A percentile compares a stretch with the other conserved stretches of the same genome.
Evolutionary conservation across 1,139 yeast genomes (phyloP).

Genomic region (Debaryomyces subglobosus): DNA sequence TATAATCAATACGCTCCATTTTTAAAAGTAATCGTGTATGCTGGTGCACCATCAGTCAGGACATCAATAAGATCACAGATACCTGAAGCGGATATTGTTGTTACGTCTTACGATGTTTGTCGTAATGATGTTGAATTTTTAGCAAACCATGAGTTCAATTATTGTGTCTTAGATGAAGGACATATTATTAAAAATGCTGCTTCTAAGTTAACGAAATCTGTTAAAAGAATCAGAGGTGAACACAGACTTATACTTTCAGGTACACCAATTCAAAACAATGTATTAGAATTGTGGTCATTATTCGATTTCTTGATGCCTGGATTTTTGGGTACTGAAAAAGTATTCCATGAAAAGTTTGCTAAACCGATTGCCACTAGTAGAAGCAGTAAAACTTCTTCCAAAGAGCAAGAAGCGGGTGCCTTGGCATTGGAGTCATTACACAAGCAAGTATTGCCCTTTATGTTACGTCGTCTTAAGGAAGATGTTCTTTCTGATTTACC

Average conservation of each 20-base stretch:
- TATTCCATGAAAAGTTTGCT: constrained; percentile 93
- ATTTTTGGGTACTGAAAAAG: constrained; percentile 91
- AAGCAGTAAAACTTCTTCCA: constrained; percentile 86
- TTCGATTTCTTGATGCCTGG: constrained; percentile 99
- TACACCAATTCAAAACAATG: constrained; percentile 97
- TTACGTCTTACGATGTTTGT: constrained; percentile 95
- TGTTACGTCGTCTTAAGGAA: constrained; percentile 93
- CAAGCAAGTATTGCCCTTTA: constrained; percentile 94
- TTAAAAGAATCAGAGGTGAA: constrained; percentile 78
- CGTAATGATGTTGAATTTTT: constrained; percentile 82
- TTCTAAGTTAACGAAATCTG: constrained; percentile 87
- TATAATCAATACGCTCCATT: constrained; percentile 89
- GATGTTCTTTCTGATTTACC: constrained; percentile 96
- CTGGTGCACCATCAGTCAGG: constrained; percentile 88
- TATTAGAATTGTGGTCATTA: constrained; percentile 93
- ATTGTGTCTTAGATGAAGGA: constrained; percentile 97
- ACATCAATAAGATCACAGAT: constrained; percentile 56
- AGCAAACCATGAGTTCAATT: constrained; percentile 71
- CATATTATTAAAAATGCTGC: constrained; percentile 93
- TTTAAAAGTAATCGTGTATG: constrained; percentile 79
- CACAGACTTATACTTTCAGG: constrained; percentile 93
- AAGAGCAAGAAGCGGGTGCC: constrained; percentile 97
- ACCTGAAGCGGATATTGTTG: constrained; percentile 73
- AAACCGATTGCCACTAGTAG: constrained; percentile 96
- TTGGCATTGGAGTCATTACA: constrained; percentile 94